Evolutionary conservation across 805 yeast genomes (phyloP).

Genomic region (Scheffersomyces coipomensis): DNA sequence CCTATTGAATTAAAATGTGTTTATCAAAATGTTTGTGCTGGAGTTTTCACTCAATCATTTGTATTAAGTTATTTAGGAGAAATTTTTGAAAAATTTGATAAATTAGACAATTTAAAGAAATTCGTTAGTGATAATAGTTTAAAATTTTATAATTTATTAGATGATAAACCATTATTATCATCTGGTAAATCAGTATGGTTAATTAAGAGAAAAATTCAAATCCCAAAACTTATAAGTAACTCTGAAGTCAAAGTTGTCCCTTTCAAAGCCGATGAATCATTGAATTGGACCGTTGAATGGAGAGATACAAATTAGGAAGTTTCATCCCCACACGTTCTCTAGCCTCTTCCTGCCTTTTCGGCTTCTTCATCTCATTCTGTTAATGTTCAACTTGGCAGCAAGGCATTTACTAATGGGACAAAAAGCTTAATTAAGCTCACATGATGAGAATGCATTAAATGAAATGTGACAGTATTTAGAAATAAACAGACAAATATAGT

Average conservation of each 20-base stretch:
- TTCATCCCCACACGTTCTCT: too few species aligned
- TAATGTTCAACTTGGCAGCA: too few species aligned
- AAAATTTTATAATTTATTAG: constrained; percentile 61
- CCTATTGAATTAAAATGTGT: constrained; percentile 76
- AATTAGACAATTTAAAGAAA: constrained; percentile 62
- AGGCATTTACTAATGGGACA: too few species aligned
- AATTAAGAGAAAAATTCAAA: constrained; percentile 48
- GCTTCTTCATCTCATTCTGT: too few species aligned
- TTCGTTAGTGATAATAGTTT: constrained; percentile 79
- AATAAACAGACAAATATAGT: too few species aligned
- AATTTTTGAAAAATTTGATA: constrained; percentile 63
- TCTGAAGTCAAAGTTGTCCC: constrained; percentile 63
- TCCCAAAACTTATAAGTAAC: constrained; percentile 59
- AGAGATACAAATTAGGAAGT: too few species aligned
- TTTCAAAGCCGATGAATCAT: constrained; percentile 75
- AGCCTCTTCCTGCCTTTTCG: too few species aligned
- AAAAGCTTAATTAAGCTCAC: too few species aligned
- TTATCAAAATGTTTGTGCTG: constrained; percentile 91
- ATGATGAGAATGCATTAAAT: too few species aligned
- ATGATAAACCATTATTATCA: constrained; percentile 26
- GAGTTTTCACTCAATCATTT: constrained; percentile 87
- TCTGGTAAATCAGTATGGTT: constrained; percentile 38
- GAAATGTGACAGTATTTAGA: too few species aligned
- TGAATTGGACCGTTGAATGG: constrained; percentile 81
- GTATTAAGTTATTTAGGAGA: constrained; percentile 85